Base-by-base conservation (phyloP, 306 rosid species). In the Gleditsia sinensis region DNA sequence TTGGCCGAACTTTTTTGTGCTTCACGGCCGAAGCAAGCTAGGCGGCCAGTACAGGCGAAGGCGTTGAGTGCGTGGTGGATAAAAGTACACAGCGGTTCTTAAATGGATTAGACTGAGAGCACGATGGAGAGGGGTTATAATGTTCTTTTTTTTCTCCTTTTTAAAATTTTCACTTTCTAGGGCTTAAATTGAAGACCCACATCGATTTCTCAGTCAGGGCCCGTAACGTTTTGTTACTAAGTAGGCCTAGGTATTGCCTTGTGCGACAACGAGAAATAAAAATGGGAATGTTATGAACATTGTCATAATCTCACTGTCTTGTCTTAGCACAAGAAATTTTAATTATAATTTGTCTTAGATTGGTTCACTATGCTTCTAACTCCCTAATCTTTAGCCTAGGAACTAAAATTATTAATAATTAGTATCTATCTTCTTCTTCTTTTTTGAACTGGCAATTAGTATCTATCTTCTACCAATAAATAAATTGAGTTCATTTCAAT, bases 91-190 rank as follows among this genome's bases (percentile, higher is more conserved):
- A 43, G 57, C 20, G 10, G 6, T 28, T 9, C 77, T 51, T 33
- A 39, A 54, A 24, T 23, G 69, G 82, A 79, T 72, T 36, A 36
- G 42, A 36, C 42, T 36, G n/a, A n/a, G n/a, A n/a, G n/a, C n/a
- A n/a, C 42, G 7, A 46, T 17, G 32, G 32, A 28, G 32, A n/a
- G n/a, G n/a, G n/a, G n/a, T n/a, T n/a, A n/a, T n/a, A n/a, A n/a
- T n/a, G n/a, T n/a, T n/a, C n/a, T n/a, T n/a, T n/a, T n/a, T n/a
- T n/a, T n/a, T n/a, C n/a, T n/a, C n/a, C n/a, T n/a, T n/a, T n/a
- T n/a, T n/a, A n/a, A n/a, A n/a, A n/a, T n/a, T n/a, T n/a, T n/a
- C n/a, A n/a, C n/a, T n/a, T n/a, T n/a, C n/a, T n/a, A n/a, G n/a
- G n/a, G 32, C 2, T 28, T 28, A 13, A 7, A 46, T 50, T 46